Conservation (phyloP, 1,284 basidiomycete species). For the Pisolithus thermaeus region DNA sequence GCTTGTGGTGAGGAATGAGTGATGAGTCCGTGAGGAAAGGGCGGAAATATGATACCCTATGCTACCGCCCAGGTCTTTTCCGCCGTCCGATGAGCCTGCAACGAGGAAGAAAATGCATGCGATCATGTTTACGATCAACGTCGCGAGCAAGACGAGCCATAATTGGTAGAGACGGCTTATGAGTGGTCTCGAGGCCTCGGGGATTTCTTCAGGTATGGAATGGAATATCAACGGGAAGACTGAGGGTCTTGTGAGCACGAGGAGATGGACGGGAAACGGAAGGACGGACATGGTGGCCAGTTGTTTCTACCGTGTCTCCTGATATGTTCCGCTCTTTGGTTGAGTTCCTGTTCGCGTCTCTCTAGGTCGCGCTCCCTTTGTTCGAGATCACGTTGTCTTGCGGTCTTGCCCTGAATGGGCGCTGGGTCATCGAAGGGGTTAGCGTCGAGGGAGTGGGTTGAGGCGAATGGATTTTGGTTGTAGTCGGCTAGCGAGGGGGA, state of each 20-base stretch:
- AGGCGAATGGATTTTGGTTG: slow-evolving; percentile 74
- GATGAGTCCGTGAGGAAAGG: slow-evolving; percentile 11
- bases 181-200: slow-evolving; percentile 72
- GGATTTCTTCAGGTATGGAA: slow-evolving; percentile 86
- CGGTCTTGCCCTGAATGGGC: slow-evolving; percentile 27
- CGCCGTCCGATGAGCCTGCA: slow-evolving; percentile 71
- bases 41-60: slow-evolving; percentile 51
- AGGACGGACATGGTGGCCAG: slow-evolving; percentile 74
- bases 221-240: slow-evolving; percentile 95
- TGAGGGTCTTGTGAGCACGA: slow-evolving; percentile 30
- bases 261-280: slow-evolving; percentile 13
- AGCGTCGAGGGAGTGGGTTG: slow-evolving; percentile 73
- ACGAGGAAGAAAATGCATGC: slow-evolving; percentile 86
- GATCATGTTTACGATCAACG: slow-evolving; percentile 86
- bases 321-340: slow-evolving; percentile 64
- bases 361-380: slow-evolving; percentile 78
- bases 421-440: slow-evolving; percentile 81
- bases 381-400: slow-evolving; percentile 48
- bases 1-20: slow-evolving; percentile 37
- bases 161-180: slow-evolving; percentile 83
- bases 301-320: slow-evolving; percentile 81
- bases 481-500: slow-evolving; percentile 30
- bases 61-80: slow-evolving; percentile 74
- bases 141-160: slow-evolving; percentile 78
- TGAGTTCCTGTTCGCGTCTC: slow-evolving; percentile 68